Evolutionary conservation across 805 yeast genomes (phyloP).

Genomic region (Hanseniaspora occidentalis): DNA sequence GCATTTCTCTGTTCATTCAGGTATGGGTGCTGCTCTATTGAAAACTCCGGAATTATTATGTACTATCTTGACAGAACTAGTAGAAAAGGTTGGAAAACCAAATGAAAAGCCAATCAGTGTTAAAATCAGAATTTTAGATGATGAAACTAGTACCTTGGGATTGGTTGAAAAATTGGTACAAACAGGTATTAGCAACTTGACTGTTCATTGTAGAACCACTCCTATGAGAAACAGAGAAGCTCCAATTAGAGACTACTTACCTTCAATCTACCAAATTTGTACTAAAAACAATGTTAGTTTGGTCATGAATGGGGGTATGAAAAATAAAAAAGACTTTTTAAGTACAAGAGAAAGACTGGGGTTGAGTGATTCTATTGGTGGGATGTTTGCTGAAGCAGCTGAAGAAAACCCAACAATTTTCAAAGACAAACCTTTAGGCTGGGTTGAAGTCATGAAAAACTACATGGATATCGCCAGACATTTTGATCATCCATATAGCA

Average conservation of each 20-base stretch:
- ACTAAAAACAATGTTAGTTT: conserved; percentile 51
- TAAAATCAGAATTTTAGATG: conserved; percentile 70
- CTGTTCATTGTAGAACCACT: conserved; percentile 85
- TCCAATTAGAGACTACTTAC: conserved; percentile 63
- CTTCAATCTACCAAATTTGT: conserved; percentile 50
- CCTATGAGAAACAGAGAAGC: conserved; percentile 79
- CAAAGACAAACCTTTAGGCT: conserved; percentile 30
- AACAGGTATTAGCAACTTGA: conserved; percentile 79
- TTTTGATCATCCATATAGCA: conserved; percentile 52
- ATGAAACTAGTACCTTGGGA: conserved; percentile 43
- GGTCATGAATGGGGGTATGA: conserved; percentile 71
- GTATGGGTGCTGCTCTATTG: conserved; percentile 94
- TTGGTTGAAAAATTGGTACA: conserved; percentile 44
- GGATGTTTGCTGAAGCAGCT: conserved; percentile 89
- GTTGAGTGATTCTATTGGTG: conserved; percentile 47
- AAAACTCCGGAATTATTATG: conserved; percentile 70
- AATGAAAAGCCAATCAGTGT: conserved; percentile 73
- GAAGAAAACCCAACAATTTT: conserved; percentile 81
- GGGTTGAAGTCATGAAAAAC: conserved; percentile 44
- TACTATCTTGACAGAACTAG: conserved; percentile 54
- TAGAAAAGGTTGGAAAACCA: conserved; percentile 70
- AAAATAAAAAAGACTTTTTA: conserved; percentile 38
- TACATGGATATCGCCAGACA: conserved; percentile 40
- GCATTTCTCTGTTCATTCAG: conserved; percentile 85
- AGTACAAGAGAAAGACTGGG: conserved; percentile 41